These are phyloP conservation scores for Ophiognomonia clavigignenti-juglandacearum DNA, from an alignment of 2,329 filamentous ascomycete species.

Conservation along the genomic window DNA sequence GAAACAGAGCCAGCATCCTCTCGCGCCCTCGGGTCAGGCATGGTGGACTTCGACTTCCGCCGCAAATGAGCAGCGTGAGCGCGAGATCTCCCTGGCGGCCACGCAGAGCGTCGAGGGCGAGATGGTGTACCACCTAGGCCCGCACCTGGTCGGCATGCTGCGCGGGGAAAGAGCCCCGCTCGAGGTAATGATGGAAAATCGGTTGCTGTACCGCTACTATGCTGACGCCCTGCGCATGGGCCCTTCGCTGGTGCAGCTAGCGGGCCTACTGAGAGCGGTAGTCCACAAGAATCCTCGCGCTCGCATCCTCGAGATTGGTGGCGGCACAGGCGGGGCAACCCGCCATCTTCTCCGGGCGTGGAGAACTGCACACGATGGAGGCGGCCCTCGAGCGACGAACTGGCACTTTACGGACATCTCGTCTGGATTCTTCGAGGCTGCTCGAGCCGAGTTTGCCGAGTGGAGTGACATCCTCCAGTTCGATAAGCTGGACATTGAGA, in stretches of 20 bases:
- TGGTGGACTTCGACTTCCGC: too few species aligned
- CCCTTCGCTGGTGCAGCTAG: constrained; percentile 3
- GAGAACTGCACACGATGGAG: neutral
- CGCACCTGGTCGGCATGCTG: constrained; percentile 27
- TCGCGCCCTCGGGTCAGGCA: too few species aligned
- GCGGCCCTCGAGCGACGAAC: constrained; percentile 25
- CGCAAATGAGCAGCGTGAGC: too few species aligned
- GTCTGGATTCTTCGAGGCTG: constrained; percentile 31
- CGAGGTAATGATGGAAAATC: constrained; percentile 29
- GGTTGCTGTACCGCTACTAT: constrained; percentile 28
- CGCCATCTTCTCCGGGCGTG: too few species aligned
- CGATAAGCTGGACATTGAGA: constrained; percentile 24
- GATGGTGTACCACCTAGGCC: constrained; percentile 23
- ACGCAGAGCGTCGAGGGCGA: constrained; percentile 23
- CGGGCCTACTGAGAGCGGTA: constrained; percentile 2
- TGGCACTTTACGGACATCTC: constrained; percentile 38
- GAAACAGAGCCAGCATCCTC: too few species aligned
- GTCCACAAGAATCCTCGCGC: constrained; percentile 19
- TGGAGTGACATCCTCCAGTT: constrained; percentile 23
- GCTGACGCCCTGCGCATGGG: constrained; percentile 21
- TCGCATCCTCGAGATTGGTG: constrained; percentile 9
- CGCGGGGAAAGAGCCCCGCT: constrained; percentile 26
- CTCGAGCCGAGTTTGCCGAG: constrained; percentile 23
- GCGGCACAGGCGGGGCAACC: neutral
- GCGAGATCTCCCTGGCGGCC: constrained; percentile 1